Percentiles rank a stretch among this genome's conserved stretches.
Evolutionary conservation across 1,284 basidiomycete species (phyloP).

Genomic region (Pholiota adiposa): DNA sequence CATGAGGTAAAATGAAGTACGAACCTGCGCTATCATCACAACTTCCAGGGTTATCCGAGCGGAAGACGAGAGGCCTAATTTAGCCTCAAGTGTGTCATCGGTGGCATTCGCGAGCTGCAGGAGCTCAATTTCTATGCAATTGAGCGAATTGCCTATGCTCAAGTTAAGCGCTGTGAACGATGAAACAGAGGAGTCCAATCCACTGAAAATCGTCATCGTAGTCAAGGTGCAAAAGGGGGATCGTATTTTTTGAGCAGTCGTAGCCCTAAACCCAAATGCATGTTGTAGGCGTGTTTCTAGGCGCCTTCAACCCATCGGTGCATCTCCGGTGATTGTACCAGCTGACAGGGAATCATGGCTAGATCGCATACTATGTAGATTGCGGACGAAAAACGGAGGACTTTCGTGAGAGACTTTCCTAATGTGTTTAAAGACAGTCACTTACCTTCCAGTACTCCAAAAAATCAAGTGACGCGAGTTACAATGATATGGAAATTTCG

Average conservation of each 20-base stretch:
- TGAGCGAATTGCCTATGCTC: neutral
- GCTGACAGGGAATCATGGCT: conserved; percentile 5
- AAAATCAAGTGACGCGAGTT: neutral
- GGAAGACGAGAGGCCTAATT: conserved; percentile 21
- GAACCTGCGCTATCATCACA: conserved; percentile 21
- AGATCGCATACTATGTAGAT: neutral
- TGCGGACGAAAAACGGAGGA: neutral
- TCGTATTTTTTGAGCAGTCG: neutral
- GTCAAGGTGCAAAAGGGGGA: neutral
- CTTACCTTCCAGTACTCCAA: neutral
- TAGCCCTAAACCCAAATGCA: conserved; percentile 1
- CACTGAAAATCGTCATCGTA: conserved; percentile 13
- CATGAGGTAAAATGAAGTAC: neutral
- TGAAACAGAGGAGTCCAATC: conserved; percentile 10
- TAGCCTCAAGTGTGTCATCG: conserved; percentile 12
- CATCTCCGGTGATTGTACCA: conserved; percentile 18
- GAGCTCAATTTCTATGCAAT: conserved; percentile 8
- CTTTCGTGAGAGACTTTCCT: conserved; percentile 9
- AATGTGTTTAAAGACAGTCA: neutral
- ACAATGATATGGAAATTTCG: neutral
- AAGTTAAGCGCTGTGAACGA: neutral
- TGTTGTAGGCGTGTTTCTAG: conserved; percentile 8
- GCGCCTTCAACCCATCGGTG: conserved; percentile 1
- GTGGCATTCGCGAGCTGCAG: conserved; percentile 13
- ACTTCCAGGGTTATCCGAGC: conserved; percentile 24